Evolutionary conservation across 345 rosid genomes (phyloP).

Genomic region (Anastatica hierochuntica): DNA sequence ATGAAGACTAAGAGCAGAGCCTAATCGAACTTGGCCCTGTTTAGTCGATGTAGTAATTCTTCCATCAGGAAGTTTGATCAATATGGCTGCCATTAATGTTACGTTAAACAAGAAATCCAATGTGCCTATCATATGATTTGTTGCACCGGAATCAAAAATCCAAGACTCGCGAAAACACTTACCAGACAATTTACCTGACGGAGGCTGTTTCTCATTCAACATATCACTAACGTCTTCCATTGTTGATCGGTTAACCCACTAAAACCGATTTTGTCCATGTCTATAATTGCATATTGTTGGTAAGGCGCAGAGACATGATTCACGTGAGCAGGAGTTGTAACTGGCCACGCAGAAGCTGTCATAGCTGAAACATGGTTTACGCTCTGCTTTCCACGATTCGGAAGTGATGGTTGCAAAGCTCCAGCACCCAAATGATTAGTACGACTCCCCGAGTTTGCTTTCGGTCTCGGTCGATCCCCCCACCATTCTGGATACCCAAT

Average conservation of each 20-base stretch:
- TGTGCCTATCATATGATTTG: background rate
- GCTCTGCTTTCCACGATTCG: too few relatives aligned
- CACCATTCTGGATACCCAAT: background rate
- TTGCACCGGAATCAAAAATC: background rate
- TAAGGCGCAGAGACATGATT: background rate
- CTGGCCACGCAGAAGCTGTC: too few relatives aligned
- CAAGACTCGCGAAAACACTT: background rate
- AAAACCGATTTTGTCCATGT: background rate
- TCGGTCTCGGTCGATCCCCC: background rate
- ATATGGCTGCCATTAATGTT: too few relatives aligned
- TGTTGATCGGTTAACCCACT: background rate
- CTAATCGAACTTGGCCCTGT: background rate
- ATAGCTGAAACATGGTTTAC: too few relatives aligned
- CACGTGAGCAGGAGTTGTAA: fast-evolving
- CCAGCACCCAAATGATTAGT: too few relatives aligned
- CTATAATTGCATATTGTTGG: too few relatives aligned
- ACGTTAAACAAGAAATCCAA: background rate
- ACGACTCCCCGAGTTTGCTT: background rate
- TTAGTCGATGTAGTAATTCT: too few relatives aligned
- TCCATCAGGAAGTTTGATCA: background rate
- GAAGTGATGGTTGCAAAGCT: too few relatives aligned
- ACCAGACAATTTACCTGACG: background rate
- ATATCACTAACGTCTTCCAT: background rate
- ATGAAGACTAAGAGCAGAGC: fast-evolving
- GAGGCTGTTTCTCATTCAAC: background rate